Evolutionary conservation across 2,329 filamentous ascomycete genomes (phyloP).

Genomic region (Epichloe sp.): DNA sequence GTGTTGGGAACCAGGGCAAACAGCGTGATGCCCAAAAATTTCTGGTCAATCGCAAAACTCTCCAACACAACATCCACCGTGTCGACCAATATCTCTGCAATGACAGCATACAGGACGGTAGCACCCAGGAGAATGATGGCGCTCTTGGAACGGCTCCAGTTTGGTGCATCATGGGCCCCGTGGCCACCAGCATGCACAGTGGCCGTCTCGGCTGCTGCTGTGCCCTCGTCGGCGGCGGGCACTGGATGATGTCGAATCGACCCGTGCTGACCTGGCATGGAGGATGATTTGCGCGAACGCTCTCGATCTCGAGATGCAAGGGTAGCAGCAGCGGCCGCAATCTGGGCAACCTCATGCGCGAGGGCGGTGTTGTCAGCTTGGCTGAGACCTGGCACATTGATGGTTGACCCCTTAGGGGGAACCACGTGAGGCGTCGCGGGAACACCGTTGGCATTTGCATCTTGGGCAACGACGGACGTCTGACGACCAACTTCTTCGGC

Average conservation of each 20-base stretch:
- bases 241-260: slow-evolving; percentile 13
- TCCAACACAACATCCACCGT: slow-evolving; percentile 94
- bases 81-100: slow-evolving; percentile 92
- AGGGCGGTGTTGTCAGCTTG: slow-evolving; percentile 71
- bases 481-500: slow-evolving; percentile 32
- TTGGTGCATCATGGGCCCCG: slow-evolving; percentile 92
- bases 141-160: slow-evolving; percentile 91
- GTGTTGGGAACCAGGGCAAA: slow-evolving; percentile 97
- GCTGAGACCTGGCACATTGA: slow-evolving; percentile 56
- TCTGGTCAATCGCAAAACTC: slow-evolving; percentile 85
- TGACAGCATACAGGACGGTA: slow-evolving; percentile 86
- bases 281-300: slow-evolving; percentile 24
- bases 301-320: slow-evolving; percentile 65
- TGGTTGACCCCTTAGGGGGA: slow-evolving; percentile 53
- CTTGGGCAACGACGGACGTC: slow-evolving; percentile 22
- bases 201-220: slow-evolving; percentile 17
- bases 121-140: slow-evolving; percentile 77
- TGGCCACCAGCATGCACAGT: slow-evolving; percentile 26
- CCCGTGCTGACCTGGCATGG: slow-evolving; percentile 14
- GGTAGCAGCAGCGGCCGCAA: slow-evolving; percentile 81
- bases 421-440: slow-evolving; percentile 56
- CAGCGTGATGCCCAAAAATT: slow-evolving; percentile 91
- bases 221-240: slow-evolving; percentile 20
- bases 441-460: slow-evolving; percentile 27
- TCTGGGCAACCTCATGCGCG: slow-evolving; percentile 79